Evolutionary conservation across 495 filamentous ascomycete genomes (phyloP).

Genomic region (Thozetella sp.): DNA sequence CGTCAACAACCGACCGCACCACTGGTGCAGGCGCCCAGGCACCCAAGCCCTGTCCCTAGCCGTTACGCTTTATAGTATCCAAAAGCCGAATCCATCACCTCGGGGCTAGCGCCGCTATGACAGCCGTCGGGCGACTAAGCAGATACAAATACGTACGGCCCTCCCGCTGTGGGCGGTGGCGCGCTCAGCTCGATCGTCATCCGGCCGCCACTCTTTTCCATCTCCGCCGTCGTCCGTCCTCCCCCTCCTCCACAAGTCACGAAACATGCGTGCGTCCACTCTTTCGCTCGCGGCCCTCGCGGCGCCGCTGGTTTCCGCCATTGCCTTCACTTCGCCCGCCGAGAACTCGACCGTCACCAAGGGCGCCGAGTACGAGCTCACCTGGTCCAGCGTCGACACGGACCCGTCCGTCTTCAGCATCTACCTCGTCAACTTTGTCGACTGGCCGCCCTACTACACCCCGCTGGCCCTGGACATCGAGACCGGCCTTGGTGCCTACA

Average conservation of each 20-base stretch:
- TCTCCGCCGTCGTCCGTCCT: constrained; percentile 4
- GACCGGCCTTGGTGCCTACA: constrained; percentile 23
- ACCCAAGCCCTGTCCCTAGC: not conserved
- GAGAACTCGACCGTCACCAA: constrained; percentile 35
- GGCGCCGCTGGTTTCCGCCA: constrained; percentile 31
- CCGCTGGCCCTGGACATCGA: constrained; percentile 36
- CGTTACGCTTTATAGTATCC: not conserved
- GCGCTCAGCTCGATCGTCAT: not conserved
- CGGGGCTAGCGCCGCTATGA: not conserved
- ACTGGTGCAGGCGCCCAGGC: not conserved
- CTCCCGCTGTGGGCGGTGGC: not conserved
- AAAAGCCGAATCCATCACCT: not conserved
- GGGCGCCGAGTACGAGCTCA: constrained; percentile 31
- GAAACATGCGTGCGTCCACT: constrained; percentile 22
- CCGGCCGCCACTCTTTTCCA: constrained; percentile 25
- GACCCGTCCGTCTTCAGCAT: constrained; percentile 43
- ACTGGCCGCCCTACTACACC: constrained; percentile 45
- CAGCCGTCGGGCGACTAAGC: not conserved
- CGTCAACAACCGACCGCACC: too few relatives aligned
- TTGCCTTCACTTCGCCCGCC: constrained; percentile 21
- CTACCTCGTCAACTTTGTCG: constrained; percentile 51
- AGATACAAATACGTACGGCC: not conserved
- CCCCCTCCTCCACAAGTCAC: constrained; percentile 5
- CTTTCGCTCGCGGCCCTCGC: constrained; percentile 23
- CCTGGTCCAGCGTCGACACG: constrained; percentile 47